These are phyloP conservation scores for Melanogaster broomeanus DNA, from an alignment of 768 basidiomycete genomes.

Conservation along the genomic window DNA sequence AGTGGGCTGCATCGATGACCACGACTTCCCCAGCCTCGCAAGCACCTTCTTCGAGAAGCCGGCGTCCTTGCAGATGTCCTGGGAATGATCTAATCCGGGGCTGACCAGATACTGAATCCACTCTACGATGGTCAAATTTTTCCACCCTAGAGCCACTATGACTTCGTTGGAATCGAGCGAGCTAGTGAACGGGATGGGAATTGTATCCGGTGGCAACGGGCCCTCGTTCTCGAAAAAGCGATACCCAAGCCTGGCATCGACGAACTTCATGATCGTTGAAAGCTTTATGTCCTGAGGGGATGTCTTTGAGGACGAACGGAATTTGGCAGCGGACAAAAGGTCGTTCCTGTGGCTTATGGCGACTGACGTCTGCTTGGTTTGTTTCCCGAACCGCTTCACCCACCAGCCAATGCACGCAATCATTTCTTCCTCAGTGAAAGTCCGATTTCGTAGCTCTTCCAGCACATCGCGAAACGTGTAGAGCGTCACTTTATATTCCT, in stretches of 20 bases:
- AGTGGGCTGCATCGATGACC: slow-evolving; percentile 57
- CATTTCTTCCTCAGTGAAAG: slow-evolving; percentile 70
- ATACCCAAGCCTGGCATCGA: slow-evolving; percentile 55
- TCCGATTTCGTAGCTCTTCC: slow-evolving; percentile 63
- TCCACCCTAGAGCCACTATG: slow-evolving; percentile 66
- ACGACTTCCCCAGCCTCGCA: slow-evolving; percentile 42
- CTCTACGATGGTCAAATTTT: slow-evolving; percentile 64
- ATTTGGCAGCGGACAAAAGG: slow-evolving; percentile 19
- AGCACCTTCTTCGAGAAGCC: slow-evolving; percentile 79
- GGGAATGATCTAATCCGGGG: slow-evolving; percentile 44
- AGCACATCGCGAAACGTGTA: slow-evolving; percentile 81
- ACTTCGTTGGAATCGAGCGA: slow-evolving; percentile 43
- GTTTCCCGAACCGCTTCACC: slow-evolving; percentile 36
- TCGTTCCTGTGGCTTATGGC: background rate
- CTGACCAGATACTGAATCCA: slow-evolving; percentile 70
- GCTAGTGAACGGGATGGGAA: slow-evolving; percentile 67
- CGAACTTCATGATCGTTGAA: slow-evolving; percentile 56
- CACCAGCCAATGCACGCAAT: slow-evolving; percentile 87
- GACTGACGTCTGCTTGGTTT: too few species aligned
- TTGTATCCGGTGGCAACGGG: slow-evolving; percentile 71
- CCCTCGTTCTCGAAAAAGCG: slow-evolving; percentile 57
- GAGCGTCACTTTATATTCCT: slow-evolving; percentile 60
- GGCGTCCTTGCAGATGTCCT: slow-evolving; percentile 61
- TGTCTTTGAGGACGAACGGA: slow-evolving; percentile 28
- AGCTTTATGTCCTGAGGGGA: too few species aligned